Evolutionary conservation across 2,329 filamentous ascomycete species (phyloP).

Genomic region (Xylaria sp.): DNA sequence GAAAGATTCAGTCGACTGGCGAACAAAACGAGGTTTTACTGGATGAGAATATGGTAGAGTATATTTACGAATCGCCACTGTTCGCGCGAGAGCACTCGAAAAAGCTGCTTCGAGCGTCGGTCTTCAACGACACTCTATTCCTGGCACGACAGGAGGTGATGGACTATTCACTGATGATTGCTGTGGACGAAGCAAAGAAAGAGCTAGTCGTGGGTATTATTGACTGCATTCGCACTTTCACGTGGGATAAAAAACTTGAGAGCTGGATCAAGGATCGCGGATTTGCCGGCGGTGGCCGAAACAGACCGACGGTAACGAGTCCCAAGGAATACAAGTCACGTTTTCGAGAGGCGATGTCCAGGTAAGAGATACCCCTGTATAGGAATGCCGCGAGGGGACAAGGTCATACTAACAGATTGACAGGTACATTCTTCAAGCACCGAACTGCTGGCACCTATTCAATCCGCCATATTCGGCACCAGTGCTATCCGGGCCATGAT

Average conservation of each 20-base stretch:
- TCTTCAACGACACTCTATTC: conserved; percentile 98
- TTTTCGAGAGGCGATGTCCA: conserved; percentile 93
- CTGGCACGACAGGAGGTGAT: conserved; percentile 93
- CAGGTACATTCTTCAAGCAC: conserved; percentile 67
- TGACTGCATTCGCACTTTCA: conserved; percentile 96
- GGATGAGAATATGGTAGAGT: conserved; percentile 98
- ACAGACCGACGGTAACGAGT: conserved; percentile 90
- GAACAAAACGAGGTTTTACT: conserved; percentile 94
- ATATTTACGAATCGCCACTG: conserved; percentile 93
- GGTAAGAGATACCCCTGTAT: conserved; percentile 43
- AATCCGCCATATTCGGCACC: conserved; percentile 27
- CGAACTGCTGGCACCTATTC: conserved; percentile 73
- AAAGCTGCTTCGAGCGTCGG: conserved; percentile 81
- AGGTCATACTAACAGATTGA: conserved; percentile 4
- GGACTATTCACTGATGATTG: conserved; percentile 98
- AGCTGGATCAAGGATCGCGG: conserved; percentile 98
- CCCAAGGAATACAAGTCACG: conserved; percentile 96
- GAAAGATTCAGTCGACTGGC: conserved; percentile 91
- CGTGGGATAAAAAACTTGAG: conserved; percentile 99
- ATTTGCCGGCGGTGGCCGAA: conserved; percentile 68
- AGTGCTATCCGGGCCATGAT: conserved; percentile 25
- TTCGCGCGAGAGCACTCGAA: conserved; percentile 96
- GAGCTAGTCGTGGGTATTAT: conserved; percentile 97
- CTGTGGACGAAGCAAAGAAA: conserved; percentile 82
- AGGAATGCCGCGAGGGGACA: conserved; percentile 1